Conservation (phyloP, 2,329 filamentous ascomycete genomes). For the Exserohilum turcica region DNA sequence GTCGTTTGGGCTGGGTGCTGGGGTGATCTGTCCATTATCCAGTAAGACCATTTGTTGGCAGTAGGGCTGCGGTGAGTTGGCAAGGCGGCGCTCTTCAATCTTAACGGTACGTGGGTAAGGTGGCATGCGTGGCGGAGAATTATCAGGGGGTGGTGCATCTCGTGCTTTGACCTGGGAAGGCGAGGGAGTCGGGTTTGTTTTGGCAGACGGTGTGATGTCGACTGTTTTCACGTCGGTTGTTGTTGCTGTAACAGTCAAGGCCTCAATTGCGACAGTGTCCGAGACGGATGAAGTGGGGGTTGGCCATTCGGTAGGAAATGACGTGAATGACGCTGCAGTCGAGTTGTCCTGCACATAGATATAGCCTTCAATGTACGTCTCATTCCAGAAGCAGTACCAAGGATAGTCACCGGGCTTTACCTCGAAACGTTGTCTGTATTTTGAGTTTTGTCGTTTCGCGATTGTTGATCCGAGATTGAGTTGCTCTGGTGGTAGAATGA, state of each 20-base stretch:
- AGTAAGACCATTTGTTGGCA: constrained; percentile 69
- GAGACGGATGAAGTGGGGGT: constrained; percentile 22
- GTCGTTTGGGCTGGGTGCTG: constrained; percentile 40
- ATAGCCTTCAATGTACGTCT: constrained; percentile 69
- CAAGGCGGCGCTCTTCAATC: constrained; percentile 66
- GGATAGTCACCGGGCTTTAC: constrained; percentile 63
- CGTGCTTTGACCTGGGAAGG: constrained; percentile 6
- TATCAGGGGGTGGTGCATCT: constrained; percentile 22
- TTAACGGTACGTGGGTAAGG: constrained; percentile 66
- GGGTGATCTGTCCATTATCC: constrained; percentile 54
- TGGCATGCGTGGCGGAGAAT: constrained; percentile 31
- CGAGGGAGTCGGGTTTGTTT: constrained; percentile 12
- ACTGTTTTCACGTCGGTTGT: constrained; percentile 6
- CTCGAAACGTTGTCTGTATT: constrained; percentile 49
- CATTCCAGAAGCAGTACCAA: constrained; percentile 74
- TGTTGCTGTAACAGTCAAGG: constrained; percentile 15
- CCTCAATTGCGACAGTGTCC: constrained; percentile 14
- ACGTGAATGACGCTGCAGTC: constrained; percentile 42
- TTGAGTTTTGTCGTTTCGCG: constrained; percentile 28
- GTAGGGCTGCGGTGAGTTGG: constrained; percentile 58
- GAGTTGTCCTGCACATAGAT: constrained; percentile 65
- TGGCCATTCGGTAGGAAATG: constrained; percentile 30
- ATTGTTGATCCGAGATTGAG: constrained; percentile 36
- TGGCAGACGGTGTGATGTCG: constrained; percentile 13
- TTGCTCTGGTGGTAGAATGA: constrained; percentile 56